Conservation (phyloP, 179 eudicot species). For the Heliamphora pulchella region DNA sequence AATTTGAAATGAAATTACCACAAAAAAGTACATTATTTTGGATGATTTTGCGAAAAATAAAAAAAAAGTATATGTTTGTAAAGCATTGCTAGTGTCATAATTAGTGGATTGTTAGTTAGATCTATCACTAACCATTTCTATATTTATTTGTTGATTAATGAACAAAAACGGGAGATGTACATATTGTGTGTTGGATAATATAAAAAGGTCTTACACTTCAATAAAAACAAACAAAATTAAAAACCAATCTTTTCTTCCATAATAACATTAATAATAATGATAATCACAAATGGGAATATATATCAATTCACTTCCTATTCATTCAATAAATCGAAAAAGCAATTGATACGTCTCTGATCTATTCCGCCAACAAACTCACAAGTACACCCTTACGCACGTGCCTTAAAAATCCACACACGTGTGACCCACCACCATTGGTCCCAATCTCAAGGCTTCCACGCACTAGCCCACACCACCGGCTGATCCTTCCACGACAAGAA, state of each 20-base stretch:
- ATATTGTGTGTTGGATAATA: too few species aligned
- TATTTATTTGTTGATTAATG: too few species aligned
- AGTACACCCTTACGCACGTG: conserved; percentile 12
- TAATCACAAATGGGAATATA: conserved; percentile 13
- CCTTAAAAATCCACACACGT: conserved; percentile 14
- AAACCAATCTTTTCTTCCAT: neutral
- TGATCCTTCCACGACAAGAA: conserved; percentile 83
- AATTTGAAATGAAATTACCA: too few species aligned
- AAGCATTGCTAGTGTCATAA: too few species aligned
- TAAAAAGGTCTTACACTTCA: too few species aligned
- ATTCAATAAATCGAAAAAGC: neutral
- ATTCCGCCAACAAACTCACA: too few species aligned
- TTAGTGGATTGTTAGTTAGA: too few species aligned
- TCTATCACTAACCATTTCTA: too few species aligned
- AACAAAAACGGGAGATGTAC: too few species aligned
- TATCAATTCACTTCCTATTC: conserved; percentile 14
- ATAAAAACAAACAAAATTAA: neutral
- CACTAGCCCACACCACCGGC: conserved; percentile 98
- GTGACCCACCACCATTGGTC: conserved; percentile 17
- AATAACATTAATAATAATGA: neutral
- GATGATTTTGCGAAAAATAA: too few species aligned
- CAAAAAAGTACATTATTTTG: too few species aligned
- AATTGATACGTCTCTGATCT: neutral
- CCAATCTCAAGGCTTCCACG: conserved; percentile 59
- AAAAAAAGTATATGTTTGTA: too few species aligned